Conservation (phyloP, 1,284 basidiomycete genomes). For the Thecaphora frezii region DNA sequence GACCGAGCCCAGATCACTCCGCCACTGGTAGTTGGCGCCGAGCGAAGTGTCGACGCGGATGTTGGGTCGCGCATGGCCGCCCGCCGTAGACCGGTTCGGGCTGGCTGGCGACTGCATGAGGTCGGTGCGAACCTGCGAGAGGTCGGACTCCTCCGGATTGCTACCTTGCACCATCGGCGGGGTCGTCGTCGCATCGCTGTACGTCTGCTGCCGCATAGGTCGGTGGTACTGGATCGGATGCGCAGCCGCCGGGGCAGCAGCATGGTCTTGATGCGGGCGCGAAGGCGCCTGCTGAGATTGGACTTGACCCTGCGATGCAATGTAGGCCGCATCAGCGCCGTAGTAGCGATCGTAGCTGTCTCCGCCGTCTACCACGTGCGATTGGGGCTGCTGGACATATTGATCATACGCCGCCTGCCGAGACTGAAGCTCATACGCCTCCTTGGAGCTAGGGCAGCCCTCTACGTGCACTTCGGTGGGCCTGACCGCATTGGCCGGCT, state of each 20-base stretch:
- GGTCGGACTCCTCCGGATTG: not conserved
- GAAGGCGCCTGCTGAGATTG: conserved; percentile 1
- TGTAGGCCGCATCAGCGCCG: conserved; percentile 11
- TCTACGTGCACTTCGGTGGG: conserved; percentile 8
- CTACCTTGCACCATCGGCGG: not conserved
- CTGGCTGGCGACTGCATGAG: not conserved
- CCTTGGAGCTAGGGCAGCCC: too few relatives aligned
- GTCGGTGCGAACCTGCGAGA: not conserved
- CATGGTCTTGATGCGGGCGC: not conserved
- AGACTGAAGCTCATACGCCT: not conserved
- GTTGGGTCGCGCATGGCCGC: not conserved
- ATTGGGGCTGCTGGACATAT: conserved; percentile 2
- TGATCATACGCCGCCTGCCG: conserved; percentile 1
- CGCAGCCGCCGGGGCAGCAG: not conserved
- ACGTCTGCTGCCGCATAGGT: conserved; percentile 5
- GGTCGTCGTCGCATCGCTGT: too few relatives aligned
- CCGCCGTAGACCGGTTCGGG: too few relatives aligned
- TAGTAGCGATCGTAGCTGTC: conserved; percentile 7
- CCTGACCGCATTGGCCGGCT: conserved; percentile 8
- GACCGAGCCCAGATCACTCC: not conserved
- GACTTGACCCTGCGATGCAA: conserved; percentile 4
- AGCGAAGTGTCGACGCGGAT: not conserved
- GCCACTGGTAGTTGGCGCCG: not conserved
- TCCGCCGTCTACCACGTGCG: conserved; percentile 2
- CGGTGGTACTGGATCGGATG: conserved; percentile 27